Conservation (phyloP, 306 rosid species). For the Rubus idaeus region DNA sequence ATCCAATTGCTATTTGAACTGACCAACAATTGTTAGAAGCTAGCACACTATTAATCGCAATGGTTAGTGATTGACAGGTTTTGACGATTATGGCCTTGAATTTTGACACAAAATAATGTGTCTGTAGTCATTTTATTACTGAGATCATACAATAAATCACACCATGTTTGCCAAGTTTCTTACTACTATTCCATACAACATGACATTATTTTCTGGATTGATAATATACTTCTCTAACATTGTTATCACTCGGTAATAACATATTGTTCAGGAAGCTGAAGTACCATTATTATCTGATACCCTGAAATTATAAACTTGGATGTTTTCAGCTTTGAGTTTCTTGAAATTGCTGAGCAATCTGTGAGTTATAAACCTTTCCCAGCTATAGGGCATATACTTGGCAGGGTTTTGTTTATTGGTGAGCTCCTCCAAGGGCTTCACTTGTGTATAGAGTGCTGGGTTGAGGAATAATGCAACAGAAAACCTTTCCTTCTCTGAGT, state of each 20-base stretch:
- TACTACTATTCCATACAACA: neutral
- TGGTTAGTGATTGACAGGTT: neutral
- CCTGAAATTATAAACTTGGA: slow-evolving; percentile 57
- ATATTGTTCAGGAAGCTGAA: too few species aligned
- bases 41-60: neutral
- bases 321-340: slow-evolving; percentile 55
- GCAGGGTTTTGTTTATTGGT: slow-evolving; percentile 43
- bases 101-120: neutral
- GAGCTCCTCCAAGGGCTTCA: slow-evolving; percentile 62
- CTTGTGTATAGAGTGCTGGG: slow-evolving; percentile 54
- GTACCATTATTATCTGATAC: too few species aligned
- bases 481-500: slow-evolving; percentile 57
- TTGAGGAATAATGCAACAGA: slow-evolving; percentile 66
- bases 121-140: neutral
- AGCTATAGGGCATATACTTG: slow-evolving; percentile 43
- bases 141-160: neutral
- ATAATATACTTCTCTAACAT: neutral
- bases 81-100: neutral
- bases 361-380: slow-evolving; percentile 45
- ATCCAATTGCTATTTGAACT: neutral
- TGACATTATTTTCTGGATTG: neutral
- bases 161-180: neutral
- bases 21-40: neutral
- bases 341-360: slow-evolving; percentile 55
- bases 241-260: neutral